Evolutionary conservation across 208 protist species (phyloP).

Genomic region (Leishmania lainsoni): DNA sequence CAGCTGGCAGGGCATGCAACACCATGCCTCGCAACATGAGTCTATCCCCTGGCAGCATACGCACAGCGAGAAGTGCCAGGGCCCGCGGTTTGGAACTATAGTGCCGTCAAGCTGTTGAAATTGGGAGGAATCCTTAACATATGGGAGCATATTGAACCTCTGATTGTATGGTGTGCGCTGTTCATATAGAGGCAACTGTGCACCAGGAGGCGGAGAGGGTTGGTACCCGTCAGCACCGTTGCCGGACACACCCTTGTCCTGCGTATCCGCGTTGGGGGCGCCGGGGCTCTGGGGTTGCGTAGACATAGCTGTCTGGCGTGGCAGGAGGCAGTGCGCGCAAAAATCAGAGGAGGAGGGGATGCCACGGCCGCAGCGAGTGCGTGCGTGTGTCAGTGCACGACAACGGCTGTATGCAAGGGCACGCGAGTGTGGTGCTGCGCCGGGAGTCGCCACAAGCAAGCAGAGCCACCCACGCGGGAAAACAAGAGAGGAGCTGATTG

Average conservation of each 20-base stretch:
- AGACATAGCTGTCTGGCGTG: background rate
- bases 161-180: background rate
- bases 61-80: conserved; percentile 50
- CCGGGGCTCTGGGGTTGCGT: background rate
- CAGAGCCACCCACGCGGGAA: background rate
- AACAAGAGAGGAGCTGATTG: background rate
- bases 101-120: too few relatives aligned
- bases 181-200: background rate
- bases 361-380: background rate
- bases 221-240: background rate
- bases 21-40: conserved; percentile 43
- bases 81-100: background rate
- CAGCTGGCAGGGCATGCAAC: conserved; percentile 45
- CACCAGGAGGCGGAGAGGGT: background rate
- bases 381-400: background rate
- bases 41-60: conserved; percentile 36
- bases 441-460: background rate
- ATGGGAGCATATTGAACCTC: background rate
- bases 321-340: background rate
- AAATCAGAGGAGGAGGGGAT: background rate
- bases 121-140: too few relatives aligned
- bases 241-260: background rate
- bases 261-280: background rate
- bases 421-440: background rate
- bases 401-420: background rate